Base-by-base conservation (phyloP, 805 yeast genomes). In the Debaryomyces tyrocola region DNA sequence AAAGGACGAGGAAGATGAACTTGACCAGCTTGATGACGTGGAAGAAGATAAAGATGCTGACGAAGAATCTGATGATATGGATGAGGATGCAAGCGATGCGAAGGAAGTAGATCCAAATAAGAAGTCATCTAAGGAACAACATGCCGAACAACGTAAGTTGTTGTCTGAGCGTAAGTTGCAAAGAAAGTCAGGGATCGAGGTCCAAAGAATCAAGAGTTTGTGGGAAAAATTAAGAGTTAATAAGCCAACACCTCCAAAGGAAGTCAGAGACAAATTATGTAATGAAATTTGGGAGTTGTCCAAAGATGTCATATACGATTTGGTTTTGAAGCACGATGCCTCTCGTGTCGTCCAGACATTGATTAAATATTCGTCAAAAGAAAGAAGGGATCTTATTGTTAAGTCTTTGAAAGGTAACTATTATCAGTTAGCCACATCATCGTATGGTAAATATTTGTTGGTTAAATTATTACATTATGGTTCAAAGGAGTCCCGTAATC, bases 311-410 rank as follows among this genome's bases (percentile, higher is more conserved):
- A 78, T 90, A 46, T 80, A 80, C 51, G 97, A 92, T 58, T 77
- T 92, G 54, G 97, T 92, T 29, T 67, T 92, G 71, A 90, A 94
- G 73, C 99, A 92, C 63, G 98, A 92, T 74, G 92, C 97, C 8
- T 89, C 97, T 20, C 82, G 99, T 72, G 92, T 92, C 46, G 95
- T 92, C 36, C 99, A 92, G 70, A 90, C 97, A 1, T 78, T 92
- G 55, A 84, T 92, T 50, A 92, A 92, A 66, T 90, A 87, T 63
- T 84, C 94, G 10, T 74, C 86, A 33, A 88, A 85, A 60, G 88
- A 83, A 43, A 83, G 90, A 71, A 82, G 96, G 70, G 85, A 82
- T 20, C 74, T 73, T 20, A 82, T 92, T 51, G 84, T 85, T 14
- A 55, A 66, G 44, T 75, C 90, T 2, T 73, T 92, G 56, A 85